Base-by-base conservation (phyloP, 495 filamentous ascomycete genomes). In the Penicillium cosmopolitanum region DNA sequence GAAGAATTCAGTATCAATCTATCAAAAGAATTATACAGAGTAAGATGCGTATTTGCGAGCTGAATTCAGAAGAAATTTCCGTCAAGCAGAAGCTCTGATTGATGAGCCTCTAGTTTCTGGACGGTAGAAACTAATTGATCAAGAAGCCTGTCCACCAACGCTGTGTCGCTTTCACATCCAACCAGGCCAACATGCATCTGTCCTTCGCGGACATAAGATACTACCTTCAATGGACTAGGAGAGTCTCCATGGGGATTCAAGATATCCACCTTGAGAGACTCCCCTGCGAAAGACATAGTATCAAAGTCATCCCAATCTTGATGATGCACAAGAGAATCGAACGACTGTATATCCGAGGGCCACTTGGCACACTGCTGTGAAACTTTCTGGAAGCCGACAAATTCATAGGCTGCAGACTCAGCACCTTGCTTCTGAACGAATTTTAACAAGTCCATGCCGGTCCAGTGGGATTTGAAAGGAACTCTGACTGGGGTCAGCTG, bases 231-330 rank as follows among this genome's bases (percentile, higher is more conserved):
- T 1, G 75, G 75, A 50, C 66, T 61, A 11, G 73, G 64, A 1
- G 73, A 63, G 62, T 78, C 75, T 0, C 75, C 73, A 60, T 77
- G 66, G 0, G 76, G 76, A 12, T 70, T 74, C 13, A 59, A 46
- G n/a, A 75, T 74, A 34, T 77, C 74, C 18, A 78, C 73, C 51
- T 61, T 66, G 53, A 70, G 73, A 31, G 46, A 58, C 1, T 63
- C 58, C 3, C 63, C 73, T 0, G 69, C 73, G 53, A 78, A 78
- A 28, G 73, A 67, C 76, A 78, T 76, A n/a, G 60, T 67, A 54
- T 78, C 74, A 50, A 77, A 73, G 51, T 75, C 70, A 40, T 73
- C 69, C 53, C 63, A 72, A 50, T 76, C 73, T 33, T 76, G 73
- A 53, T 76, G 73, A 48, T 75, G 72, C 8, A 74, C 71, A 16